Evolutionary conservation across 257 asterid species (phyloP), one percentile per base, ranked within the genome.

Genomic region (Rauvolfia tetraphylla): DNA sequence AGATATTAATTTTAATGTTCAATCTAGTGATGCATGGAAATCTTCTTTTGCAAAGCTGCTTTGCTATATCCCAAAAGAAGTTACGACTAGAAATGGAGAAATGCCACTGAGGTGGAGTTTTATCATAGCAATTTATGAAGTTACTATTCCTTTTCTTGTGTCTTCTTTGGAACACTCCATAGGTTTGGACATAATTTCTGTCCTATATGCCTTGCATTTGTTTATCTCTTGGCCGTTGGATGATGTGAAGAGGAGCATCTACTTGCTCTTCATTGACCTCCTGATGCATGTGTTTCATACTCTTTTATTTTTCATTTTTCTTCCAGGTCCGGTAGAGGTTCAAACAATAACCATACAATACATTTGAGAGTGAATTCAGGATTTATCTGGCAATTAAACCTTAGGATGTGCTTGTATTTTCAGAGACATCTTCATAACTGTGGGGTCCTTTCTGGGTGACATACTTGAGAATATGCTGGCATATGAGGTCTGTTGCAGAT

Each of bases 21-120:
- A 81, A 27, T 73, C 65, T 14, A 22, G 58, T 54, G 78, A 75
- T 73, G 78, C 80, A 74, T 72, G 78, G 73, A 53, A 68, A 69
- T 78, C 82, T 85, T 79, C 83, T 81, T 83, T 82, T 78, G 71
- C 86, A n/a, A 80, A 79, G 74, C 76, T 90, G 79, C 83, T 82
- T 78, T 39, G 77, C 80, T 84, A 75, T 73, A 59, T 79, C 71
- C 86, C 86, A 5, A 83, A 81, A 81, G 87, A 87, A 65, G 46
- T 75, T 83, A 67, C 73, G 44, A 53, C 67, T 66, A 80, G 71
- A 58, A 82, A 81, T 77, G 89, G 81, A 31, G 88, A 88, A 82
- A 74, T 90, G 62, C 97, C 96, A 72, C 74, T 79, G 86, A 51
- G 76, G 75, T 79, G 57, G 54, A 66, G 61, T 63, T 80, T 51